Base-by-base conservation (phyloP, 805 yeast species). In the Wickerhamomyces mucosus region DNA sequence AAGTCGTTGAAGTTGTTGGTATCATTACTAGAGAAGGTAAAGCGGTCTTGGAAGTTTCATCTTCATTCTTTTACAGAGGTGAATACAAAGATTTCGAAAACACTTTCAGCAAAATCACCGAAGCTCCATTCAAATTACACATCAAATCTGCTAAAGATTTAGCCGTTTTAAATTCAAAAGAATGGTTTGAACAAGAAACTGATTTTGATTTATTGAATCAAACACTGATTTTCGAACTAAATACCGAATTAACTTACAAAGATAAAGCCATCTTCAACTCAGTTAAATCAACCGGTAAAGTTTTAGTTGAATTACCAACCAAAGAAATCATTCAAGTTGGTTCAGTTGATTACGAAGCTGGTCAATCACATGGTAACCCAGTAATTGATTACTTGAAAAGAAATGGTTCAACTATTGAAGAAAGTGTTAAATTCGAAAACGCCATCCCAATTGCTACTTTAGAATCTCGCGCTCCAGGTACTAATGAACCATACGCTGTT, bases 1-100 rank as follows among this genome's bases (percentile, higher is more conserved):
- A 92, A 68, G 72, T 84, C 57, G 97, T 92, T 34, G 95, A 88
- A 59, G 99, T 92, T 49, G 75, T 80, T 45, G 98, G 97, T 46
- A 75, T 89, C 27, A 69, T 92, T 43, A 68, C 71, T 50, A 77
- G 94, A 58, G 84, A 75, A 20, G 76, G 74, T 36, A 53, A 63
- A 41, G 80, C 95, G 30, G 92, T 92, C 16, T 74, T 92, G 85
- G 95, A 89, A 58, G 96, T 92, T 36, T 78, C 79, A 20, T 86
- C 97, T 28, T 81, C 88, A 45, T 92, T 92, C 78, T 82, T 92
- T 65, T 92, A 89, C 78, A 75, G 99, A 59, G 99, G 99, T 45
- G 67, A 67, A 34, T 92, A 89, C 68, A 53, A 53, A 21, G 98
- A 92, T 61, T 92, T 71, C 56, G 82, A 78, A 55, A 85, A 86